Evolutionary conservation across 805 yeast genomes (phyloP).

Genomic region (Diddensiella caesifluorescens): DNA sequence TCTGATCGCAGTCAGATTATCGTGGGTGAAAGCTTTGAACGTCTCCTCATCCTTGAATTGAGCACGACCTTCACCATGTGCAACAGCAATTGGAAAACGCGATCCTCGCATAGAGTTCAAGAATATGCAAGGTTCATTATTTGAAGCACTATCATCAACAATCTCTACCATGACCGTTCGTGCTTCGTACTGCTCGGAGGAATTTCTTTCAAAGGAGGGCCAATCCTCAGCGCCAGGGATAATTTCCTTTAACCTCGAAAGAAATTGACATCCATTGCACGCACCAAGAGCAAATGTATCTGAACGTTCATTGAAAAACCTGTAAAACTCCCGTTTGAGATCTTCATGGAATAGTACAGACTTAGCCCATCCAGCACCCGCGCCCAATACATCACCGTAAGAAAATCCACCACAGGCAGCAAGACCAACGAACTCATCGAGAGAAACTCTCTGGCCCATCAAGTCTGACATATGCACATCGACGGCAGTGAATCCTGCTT

Average conservation of each 20-base stretch:
- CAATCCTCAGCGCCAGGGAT: constrained; percentile 93
- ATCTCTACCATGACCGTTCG: constrained; percentile 87
- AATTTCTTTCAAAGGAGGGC: constrained; percentile 92
- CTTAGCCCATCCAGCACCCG: constrained; percentile 99
- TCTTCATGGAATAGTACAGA: constrained; percentile 80
- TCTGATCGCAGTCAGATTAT: constrained; percentile 56
- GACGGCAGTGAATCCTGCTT: constrained; percentile 88
- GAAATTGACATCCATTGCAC: constrained; percentile 97
- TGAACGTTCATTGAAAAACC: constrained; percentile 76
- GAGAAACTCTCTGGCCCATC: constrained; percentile 60
- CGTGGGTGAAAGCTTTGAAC: constrained; percentile 44
- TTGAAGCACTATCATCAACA: constrained; percentile 41
- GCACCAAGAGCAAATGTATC: constrained; percentile 98
- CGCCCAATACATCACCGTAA: constrained; percentile 97
- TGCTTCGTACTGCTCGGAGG: constrained; percentile 93
- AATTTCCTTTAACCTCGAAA: constrained; percentile 75
- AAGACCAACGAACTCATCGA: constrained; percentile 80
- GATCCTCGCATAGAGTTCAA: constrained; percentile 91
- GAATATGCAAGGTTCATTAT: constrained; percentile 53
- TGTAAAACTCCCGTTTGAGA: constrained; percentile 68
- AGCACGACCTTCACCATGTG: constrained; percentile 98
- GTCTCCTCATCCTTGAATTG: constrained; percentile 48
- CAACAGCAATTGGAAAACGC: constrained; percentile 90
- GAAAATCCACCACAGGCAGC: constrained; percentile 99
- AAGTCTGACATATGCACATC: constrained; percentile 98